phyloP scores from a whole-genome alignment of 305 asterid genomes.

The Fraxinus velutina region DNA sequence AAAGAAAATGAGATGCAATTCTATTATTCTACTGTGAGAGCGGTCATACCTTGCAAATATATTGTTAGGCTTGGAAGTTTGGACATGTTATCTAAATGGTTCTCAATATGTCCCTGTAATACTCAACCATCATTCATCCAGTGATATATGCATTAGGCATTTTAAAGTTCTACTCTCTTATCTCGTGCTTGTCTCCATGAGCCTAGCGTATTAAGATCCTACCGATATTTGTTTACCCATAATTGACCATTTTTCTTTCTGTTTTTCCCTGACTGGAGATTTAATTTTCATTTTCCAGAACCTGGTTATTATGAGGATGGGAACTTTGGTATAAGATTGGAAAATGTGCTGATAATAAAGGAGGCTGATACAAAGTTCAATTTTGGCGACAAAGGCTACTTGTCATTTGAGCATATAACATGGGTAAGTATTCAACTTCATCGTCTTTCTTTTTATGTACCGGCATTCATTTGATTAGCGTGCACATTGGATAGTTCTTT shows the following conservation, averaged over 20 bases:
- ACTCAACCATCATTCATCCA: neutral
- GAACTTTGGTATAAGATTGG: constrained; percentile 86
- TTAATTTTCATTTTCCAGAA: constrained; percentile 47
- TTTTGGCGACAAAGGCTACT: constrained; percentile 77
- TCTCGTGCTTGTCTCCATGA: neutral
- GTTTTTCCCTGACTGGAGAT: constrained; percentile 8
- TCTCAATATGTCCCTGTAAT: neutral
- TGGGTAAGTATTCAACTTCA: constrained; percentile 55
- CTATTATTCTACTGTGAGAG: neutral
- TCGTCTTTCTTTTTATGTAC: neutral
- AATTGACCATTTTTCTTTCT: constrained; percentile 2
- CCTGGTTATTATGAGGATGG: constrained; percentile 99
- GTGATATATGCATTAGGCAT: neutral
- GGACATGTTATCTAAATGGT: neutral
- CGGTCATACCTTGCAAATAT: neutral
- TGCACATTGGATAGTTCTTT: neutral
- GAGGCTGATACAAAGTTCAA: constrained; percentile 88
- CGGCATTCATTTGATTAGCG: neutral
- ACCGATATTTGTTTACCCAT: neutral
- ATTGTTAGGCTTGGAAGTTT: neutral
- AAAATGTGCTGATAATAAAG: constrained; percentile 81
- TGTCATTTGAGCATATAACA: constrained; percentile 81
- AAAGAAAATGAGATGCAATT: constrained; percentile 1
- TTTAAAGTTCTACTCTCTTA: neutral
- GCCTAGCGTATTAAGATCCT: neutral